phyloP scores from a whole-genome alignment of 257 asterid genomes.

The Rubia yunnanensis region DNA sequence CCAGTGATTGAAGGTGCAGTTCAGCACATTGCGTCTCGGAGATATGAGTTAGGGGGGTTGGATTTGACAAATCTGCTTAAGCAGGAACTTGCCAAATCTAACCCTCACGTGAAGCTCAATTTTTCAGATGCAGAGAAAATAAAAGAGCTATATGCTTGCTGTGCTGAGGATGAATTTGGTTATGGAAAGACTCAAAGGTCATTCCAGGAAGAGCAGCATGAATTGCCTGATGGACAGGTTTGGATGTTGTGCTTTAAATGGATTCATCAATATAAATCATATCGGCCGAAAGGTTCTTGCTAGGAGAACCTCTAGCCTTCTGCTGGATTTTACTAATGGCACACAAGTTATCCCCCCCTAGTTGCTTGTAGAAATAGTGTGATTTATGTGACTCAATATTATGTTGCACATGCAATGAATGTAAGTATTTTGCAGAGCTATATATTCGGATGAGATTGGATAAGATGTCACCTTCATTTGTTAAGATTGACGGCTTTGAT shows the following conservation, averaged over 20 bases:
- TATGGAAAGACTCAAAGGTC: constrained; percentile 45
- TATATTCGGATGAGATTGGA: background rate
- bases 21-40: constrained; percentile 90
- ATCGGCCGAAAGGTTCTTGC: background rate
- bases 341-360: background rate
- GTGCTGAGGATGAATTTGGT: constrained; percentile 63
- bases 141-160: constrained; percentile 76
- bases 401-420: background rate
- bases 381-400: background rate
- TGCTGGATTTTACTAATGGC: background rate
- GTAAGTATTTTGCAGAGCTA: background rate
- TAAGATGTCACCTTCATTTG: background rate
- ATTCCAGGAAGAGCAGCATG: constrained; percentile 68
- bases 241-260: constrained; percentile 9
- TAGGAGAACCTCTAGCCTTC: background rate
- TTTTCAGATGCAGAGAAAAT: constrained; percentile 63
- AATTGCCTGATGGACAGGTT: constrained; percentile 97
- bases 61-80: constrained; percentile 70
- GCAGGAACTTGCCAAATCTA: constrained; percentile 58
- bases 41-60: constrained; percentile 84
- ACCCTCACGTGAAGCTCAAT: constrained; percentile 50
- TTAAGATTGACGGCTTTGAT: background rate
- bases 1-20: constrained; percentile 97
- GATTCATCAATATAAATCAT: background rate
- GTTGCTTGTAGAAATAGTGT: background rate